Evolutionary conservation across 1,284 basidiomycete species (phyloP), one percentile per base, ranked within the genome.

Genomic region (Ceratobasidium sp.): DNA sequence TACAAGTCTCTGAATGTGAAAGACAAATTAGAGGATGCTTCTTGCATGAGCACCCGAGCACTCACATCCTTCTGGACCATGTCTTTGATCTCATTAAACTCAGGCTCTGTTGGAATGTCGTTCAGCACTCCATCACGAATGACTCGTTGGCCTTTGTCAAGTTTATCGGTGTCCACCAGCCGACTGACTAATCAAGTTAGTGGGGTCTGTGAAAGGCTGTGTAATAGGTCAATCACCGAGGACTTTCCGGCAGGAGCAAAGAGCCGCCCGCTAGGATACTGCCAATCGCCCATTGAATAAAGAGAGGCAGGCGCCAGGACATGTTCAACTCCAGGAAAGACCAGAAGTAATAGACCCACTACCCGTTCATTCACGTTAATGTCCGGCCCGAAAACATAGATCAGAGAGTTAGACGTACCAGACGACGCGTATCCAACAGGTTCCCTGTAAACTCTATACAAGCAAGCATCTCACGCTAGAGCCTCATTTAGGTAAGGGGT

Each of bases 381-480:
- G 10, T 33, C 33, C 33, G 33, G 33, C 33, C 33, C 33, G 61
- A 38, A 6, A 67, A 54, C 46, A 17, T 20, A 71, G 76, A 33
- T 33, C 33, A 33, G 33, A 33, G 33, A 70, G 78, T 79, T 71
- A 40, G n/a, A 87, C 94, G 80, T 86, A 96, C 95, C 79, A 99
- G 95, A 97, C 77, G 91, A 91, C n/a, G 96, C 93, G 84, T 99
- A 99, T 65, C 97, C 97, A 78, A 96, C 88, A 81, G 99, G 83
- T 96, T 96, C 76, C 92, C 93, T 0, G 97, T 98, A 84, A 99
- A 99, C 83, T 99, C 97, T 89, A 99, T 96, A 82, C 96, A 98
- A 3, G 96, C 97, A 67, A 98, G 87, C 69, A 94, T 92, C 71
- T 96, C 96, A 82, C 96, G 90, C 92, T 96, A 23, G 79, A 46